Evolutionary conservation across 306 rosid species (phyloP).

Genomic region (Inga laurina): DNA sequence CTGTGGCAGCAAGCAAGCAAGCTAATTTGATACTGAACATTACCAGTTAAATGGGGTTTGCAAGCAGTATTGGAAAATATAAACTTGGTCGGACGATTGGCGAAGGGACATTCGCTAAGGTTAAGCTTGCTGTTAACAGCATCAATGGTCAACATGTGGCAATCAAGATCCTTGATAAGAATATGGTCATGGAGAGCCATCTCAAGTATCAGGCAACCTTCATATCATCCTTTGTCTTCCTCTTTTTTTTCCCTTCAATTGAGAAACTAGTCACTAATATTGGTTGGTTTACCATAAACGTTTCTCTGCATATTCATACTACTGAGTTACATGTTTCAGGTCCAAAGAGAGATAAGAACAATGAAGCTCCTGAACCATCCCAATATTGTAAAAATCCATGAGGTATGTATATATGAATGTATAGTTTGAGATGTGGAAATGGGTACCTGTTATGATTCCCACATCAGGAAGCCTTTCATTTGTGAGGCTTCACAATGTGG

Average conservation of each 20-base stretch:
- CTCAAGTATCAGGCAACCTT: conserved; percentile 66
- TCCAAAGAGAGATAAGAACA: conserved; percentile 77
- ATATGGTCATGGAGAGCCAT: conserved; percentile 60
- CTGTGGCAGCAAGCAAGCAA: neutral
- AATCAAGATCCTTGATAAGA: conserved; percentile 70
- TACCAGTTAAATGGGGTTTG: conserved; percentile 48
- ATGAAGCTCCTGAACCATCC: conserved; percentile 82
- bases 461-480: no score
- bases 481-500: no score
- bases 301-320: neutral
- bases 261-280: neutral
- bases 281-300: neutral
- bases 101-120: conserved; percentile 86
- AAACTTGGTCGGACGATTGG: conserved; percentile 66
- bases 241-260: neutral
- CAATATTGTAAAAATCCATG: conserved; percentile 73
- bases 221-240: neutral
- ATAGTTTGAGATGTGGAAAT: neutral
- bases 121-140: conserved; percentile 55
- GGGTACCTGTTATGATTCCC: neutral
- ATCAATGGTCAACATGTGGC: conserved; percentile 61
- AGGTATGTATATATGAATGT: conserved; percentile 41
- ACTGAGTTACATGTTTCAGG: conserved; percentile 50
- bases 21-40: neutral
- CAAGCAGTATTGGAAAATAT: conserved; percentile 58